Percentiles rank a stretch among this genome's conserved stretches.
Evolutionary conservation across 176 grass and related monocot species (phyloP).

Genomic region (Aegilops sharonensis): DNA sequence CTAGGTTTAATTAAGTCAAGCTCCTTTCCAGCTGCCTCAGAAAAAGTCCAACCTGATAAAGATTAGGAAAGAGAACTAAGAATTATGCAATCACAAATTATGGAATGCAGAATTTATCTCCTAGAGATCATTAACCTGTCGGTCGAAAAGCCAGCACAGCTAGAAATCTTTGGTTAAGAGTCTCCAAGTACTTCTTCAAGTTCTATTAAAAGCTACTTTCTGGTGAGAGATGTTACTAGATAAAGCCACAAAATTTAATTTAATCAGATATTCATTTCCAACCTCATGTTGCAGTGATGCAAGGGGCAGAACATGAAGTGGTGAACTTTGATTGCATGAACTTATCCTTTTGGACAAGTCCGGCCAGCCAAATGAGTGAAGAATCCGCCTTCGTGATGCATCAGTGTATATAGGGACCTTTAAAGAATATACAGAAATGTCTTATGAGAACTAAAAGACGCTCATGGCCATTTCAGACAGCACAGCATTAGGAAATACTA

Average conservation of each 20-base stretch:
- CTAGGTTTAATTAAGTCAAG: slow-evolving; percentile 78
- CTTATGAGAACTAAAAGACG: not conserved
- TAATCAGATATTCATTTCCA: slow-evolving; percentile 18
- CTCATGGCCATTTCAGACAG: not conserved
- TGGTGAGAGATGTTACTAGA: slow-evolving; percentile 23
- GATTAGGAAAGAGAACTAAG: slow-evolving; percentile 13
- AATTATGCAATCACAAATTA: slow-evolving; percentile 4
- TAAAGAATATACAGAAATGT: slow-evolving; percentile 14
- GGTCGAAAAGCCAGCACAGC: slow-evolving; percentile 71
- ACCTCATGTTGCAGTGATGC: slow-evolving; percentile 67
- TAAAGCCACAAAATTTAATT: slow-evolving; percentile 4
- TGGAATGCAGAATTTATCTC: not conserved
- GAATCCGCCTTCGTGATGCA: slow-evolving; percentile 70
- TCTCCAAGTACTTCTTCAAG: slow-evolving; percentile 57
- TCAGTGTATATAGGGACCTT: slow-evolving; percentile 72
- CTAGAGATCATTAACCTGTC: slow-evolving; percentile 49
- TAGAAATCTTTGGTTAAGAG: slow-evolving; percentile 49
- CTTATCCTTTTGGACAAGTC: slow-evolving; percentile 58
- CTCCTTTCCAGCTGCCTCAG: slow-evolving; percentile 51
- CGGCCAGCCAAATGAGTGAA: slow-evolving; percentile 70
- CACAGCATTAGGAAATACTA: not conserved
- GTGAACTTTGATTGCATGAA: slow-evolving; percentile 51
- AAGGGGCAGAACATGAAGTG: slow-evolving; percentile 73
- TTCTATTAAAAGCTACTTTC: slow-evolving; percentile 39
- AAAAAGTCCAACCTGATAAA: slow-evolving; percentile 73